These are phyloP conservation scores for Brachypodium distachyon DNA, from an alignment of 202 grass and related monocot genomes.

Conservation along the genomic window DNA sequence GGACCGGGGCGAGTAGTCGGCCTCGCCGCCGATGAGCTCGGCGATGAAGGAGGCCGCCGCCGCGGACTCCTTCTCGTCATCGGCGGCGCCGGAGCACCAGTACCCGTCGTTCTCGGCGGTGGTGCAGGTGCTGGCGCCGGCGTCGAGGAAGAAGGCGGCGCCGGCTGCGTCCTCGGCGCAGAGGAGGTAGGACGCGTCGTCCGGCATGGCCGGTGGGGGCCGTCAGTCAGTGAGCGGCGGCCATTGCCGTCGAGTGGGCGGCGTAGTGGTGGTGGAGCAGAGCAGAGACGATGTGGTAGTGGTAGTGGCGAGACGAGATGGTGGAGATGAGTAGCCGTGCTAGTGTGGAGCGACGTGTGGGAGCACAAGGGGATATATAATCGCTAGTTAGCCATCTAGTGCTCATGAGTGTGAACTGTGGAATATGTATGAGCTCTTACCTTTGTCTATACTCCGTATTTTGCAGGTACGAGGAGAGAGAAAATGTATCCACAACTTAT, in stretches of 20 bases:
- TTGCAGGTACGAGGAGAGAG: neutral
- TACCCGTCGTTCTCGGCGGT: constrained; percentile 1
- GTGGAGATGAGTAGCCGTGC: neutral
- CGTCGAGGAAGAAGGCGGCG: constrained; percentile 37
- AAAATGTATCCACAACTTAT: neutral
- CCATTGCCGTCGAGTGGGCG: constrained; percentile 18
- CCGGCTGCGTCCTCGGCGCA: constrained; percentile 71
- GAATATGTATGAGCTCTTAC: neutral
- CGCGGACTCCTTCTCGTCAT: constrained; percentile 15
- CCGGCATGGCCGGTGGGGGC: constrained; percentile 28
- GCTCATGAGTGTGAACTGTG: neutral
- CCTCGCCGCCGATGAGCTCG: constrained; percentile 61
- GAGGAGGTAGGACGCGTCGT: constrained; percentile 60
- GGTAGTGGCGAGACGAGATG: constrained; percentile 4
- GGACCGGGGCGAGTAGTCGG: constrained; percentile 36
- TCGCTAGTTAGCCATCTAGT: neutral
- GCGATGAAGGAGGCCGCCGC: constrained; percentile 42
- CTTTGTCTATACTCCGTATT: neutral
- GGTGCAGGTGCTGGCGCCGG: neutral
- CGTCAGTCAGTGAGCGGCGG: constrained; percentile 22
- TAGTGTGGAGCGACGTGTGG: constrained; percentile 29
- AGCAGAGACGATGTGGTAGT: constrained; percentile 23
- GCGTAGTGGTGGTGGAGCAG: constrained; percentile 23
- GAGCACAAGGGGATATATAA: constrained; percentile 37
- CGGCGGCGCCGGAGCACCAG: constrained; percentile 23